A percentile compares a stretch with the other conserved stretches of the same genome.
Evolutionary conservation across 345 rosid species (phyloP).

Genomic region (Theobroma cacao): DNA sequence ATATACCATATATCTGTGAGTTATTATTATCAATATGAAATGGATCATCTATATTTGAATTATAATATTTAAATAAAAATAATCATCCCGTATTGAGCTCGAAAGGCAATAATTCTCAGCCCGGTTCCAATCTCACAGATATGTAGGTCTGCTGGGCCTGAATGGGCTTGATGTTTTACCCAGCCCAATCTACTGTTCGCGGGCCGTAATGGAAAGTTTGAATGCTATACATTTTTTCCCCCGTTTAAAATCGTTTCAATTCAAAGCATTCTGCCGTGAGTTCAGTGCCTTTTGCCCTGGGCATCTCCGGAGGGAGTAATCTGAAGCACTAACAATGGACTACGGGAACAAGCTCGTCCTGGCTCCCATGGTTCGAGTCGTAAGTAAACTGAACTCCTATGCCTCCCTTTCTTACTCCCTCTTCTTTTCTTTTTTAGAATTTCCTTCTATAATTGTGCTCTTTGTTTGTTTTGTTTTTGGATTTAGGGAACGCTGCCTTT

Average conservation of each 20-base stretch:
- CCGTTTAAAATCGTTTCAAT: neutral
- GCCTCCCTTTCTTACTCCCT: neutral
- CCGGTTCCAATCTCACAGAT: no score
- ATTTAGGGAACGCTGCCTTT: constrained; percentile 80
- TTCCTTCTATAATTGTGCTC: neutral
- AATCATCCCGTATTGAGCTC: no score
- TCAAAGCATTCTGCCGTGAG: neutral
- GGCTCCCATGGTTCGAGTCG: constrained; percentile 98
- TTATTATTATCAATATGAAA: no score
- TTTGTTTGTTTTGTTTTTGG: neutral
- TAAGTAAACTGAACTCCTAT: constrained; percentile 31
- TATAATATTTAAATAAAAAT: no score
- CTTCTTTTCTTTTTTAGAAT: neutral
- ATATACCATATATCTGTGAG: no score
- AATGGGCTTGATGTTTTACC: no score
- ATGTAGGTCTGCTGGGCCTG: no score
- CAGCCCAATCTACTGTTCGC: no score
- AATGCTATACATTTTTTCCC: neutral
- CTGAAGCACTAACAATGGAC: constrained; percentile 48
- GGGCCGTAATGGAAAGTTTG: neutral
- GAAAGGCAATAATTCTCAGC: no score
- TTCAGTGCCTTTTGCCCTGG: neutral
- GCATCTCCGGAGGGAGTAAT: neutral
- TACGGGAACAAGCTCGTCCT: constrained; percentile 78
- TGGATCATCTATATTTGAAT: no score